Evolutionary conservation across 441 rosid genomes (phyloP), one percentile per base, ranked within the genome.

Genomic region (Erysimum cheiri): DNA sequence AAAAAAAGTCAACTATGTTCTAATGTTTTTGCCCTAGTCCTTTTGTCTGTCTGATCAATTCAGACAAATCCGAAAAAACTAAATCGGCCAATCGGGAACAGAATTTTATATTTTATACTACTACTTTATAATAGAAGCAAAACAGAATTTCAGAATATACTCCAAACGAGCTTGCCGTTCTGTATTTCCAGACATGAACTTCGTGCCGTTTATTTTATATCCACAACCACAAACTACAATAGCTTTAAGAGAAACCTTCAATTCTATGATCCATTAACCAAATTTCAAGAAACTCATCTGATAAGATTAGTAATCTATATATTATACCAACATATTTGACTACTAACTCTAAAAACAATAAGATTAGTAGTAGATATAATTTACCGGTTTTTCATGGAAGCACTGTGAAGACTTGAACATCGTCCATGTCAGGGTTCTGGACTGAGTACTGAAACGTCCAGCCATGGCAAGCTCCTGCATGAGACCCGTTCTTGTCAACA

Each of bases 401-500:
- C 12, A 93, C 96, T 2, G 93, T 93, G 77, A 85, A 84, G 73
- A 93, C 87, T 69, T 85, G 79, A 39, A 89, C 92, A 60, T 91
- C 92, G 0, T 84, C 78, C 89, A 81, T 83, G 53, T 71, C 83
- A 8, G 86, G 71, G 68, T 74, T 75, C 46, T 80, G 84, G 36
- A 87, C 87, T 0, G 97, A 91, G 80, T 93, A 93, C 81, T 88
- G 88, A 79, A 93, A 93, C 31, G 85, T 86, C 98, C 96, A 93
- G 31, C 98, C 98, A 80, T 88, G 84, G 66, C 97, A 89, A 57
- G 93, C 96, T 55, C 92, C 97, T 8, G 89, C 86, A 24, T 91
- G 97, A 40, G 71, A 71, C 9, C 96, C 96, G 28, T 80, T 81
- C 81, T 84, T 91, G 65, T 84, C 80, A 39, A 90, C 57, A n/a